phyloP scores from a whole-genome alignment of 75 land plant species.

The Selaginella moellendorffii region DNA sequence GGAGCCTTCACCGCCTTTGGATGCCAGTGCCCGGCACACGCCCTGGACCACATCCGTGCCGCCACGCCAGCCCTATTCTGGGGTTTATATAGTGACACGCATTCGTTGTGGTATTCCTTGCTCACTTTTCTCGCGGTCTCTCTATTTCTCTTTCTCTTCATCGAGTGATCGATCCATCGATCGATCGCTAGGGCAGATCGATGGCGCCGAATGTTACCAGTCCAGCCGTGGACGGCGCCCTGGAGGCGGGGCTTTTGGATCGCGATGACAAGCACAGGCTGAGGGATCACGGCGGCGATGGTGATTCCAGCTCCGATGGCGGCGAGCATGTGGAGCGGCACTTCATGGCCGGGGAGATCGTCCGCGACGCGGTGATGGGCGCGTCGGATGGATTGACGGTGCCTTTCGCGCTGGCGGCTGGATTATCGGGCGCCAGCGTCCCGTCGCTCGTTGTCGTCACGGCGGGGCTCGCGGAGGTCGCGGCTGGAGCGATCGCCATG shows the following conservation, averaged over 20 bases:
- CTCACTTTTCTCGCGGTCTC: no score
- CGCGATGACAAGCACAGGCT: not conserved
- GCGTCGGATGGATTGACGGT: constrained; percentile 97
- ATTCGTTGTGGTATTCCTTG: not conserved
- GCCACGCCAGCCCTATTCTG: not conserved
- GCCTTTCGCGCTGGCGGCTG: constrained; percentile 96
- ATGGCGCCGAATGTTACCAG: no score
- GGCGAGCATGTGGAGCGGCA: constrained; percentile 59
- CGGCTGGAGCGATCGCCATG: constrained; percentile 99
- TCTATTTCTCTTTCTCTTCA: no score
- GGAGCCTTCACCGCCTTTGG: not conserved
- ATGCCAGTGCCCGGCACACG: not conserved
- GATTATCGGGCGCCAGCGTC: constrained; percentile 73
- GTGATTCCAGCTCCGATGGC: constrained; percentile 5
- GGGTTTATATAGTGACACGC: not conserved
- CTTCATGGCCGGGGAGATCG: constrained; percentile 70
- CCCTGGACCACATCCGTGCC: not conserved
- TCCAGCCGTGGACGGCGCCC: no score
- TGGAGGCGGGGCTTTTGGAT: not conserved
- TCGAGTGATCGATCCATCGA: no score
- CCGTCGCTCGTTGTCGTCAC: constrained; percentile 81
- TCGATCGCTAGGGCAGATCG: no score
- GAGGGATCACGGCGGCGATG: not conserved
- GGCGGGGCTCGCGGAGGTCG: constrained; percentile 95
- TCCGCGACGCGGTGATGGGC: constrained; percentile 83